Evolutionary conservation across 176 grass and related monocot genomes (phyloP).

Genomic region (Oryza punctata): DNA sequence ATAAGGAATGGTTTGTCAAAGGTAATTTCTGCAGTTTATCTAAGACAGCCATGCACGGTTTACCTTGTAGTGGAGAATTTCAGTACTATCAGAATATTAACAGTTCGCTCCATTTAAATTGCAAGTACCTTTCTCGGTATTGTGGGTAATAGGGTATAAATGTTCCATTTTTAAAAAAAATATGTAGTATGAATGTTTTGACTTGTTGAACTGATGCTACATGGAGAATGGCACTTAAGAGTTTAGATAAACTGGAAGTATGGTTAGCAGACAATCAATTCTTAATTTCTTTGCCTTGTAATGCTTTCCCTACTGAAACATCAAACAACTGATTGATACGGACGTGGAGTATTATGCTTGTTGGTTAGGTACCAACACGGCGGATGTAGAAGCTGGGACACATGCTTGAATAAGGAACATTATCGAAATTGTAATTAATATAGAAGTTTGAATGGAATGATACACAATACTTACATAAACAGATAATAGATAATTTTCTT

Average conservation of each 20-base stretch:
- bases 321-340: neutral
- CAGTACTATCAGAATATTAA: neutral
- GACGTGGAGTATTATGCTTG: neutral
- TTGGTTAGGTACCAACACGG: neutral
- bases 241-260: neutral
- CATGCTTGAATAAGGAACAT: neutral
- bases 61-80: neutral
- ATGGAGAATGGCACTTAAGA: conserved; percentile 11
- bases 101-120: neutral
- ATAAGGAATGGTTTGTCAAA: conserved; percentile 82
- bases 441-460: neutral
- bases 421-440: neutral
- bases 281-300: neutral
- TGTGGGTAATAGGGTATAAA: neutral
- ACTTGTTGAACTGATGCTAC: conserved; percentile 15
- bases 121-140: neutral
- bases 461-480: neutral
- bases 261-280: neutral
- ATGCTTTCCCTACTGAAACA: neutral
- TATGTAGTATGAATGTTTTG: conserved; percentile 18
- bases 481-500: neutral
- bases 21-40: conserved; percentile 54
- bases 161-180: neutral
- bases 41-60: neutral
- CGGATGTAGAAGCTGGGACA: neutral